Base-by-base conservation (phyloP, 352 stramenopile genomes). In the Phytophthora foliorum region DNA sequence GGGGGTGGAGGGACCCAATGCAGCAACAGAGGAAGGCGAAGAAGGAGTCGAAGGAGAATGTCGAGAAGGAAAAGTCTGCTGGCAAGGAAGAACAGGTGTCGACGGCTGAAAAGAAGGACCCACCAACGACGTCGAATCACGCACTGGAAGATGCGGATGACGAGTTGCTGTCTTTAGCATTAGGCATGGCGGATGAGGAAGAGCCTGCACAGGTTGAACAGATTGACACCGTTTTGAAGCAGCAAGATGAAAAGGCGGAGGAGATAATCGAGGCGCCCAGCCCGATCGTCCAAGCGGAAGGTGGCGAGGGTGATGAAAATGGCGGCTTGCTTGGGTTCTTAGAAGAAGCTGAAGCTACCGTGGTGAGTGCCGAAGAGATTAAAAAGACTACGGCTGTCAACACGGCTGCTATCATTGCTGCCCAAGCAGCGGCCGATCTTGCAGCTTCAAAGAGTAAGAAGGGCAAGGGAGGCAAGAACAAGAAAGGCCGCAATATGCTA, bases 1-100 rank as follows among this genome's bases (percentile, higher is more conserved):
- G 88, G 19, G 84, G 91, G 14, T 65, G 69, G 42, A 75, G 81
- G 60, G 85, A 85, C 60, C 69, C 59, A 2, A 63, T 76, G 36
- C 55, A 89, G 16, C 54, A 82, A 17, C 64, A 66, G 1, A 81
- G 78, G 32, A 48, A 54, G 32, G 72, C 67, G n/a, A 89, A 89
- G 52, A 78, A 67, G 17, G 83, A 90, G 17, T 80, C 75, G 39
- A 86, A 85, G 57, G 80, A 82, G 50, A 29, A 60, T 29, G 11
- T 42, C 3, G 61, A 68, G 16, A 62, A 83, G 41, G 52, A 86
- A 46, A 46, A 69, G 2, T 52, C 72, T 48, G 14, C 21, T 25
- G 21, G 3, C 7, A 32, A 63, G 22, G 21, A 41, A 24, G 55
- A 50, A 21, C 17, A 7, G 36, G 48, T 2, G 5, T 1, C 21